Evolutionary conservation across 495 filamentous ascomycete species (phyloP).

Genomic region (Neurospora pannonica): DNA sequence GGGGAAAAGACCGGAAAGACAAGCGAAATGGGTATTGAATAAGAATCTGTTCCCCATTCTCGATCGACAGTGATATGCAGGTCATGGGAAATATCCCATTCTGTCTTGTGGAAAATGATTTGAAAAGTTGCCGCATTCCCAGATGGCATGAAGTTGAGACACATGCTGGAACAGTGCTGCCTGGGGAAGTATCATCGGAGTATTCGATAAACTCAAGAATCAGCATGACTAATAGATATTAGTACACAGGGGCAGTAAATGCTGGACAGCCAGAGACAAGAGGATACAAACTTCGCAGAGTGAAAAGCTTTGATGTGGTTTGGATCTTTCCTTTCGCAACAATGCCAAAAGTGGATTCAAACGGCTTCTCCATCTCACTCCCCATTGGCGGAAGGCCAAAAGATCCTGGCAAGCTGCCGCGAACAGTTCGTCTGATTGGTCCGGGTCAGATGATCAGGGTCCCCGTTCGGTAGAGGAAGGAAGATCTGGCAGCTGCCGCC

Average conservation of each 20-base stretch:
- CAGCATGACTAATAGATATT: no score
- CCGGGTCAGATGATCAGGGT: background rate
- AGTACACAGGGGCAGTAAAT: background rate
- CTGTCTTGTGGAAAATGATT: background rate
- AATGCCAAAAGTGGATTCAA: background rate
- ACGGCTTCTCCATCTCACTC: background rate
- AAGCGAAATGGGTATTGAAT: background rate
- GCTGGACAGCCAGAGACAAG: background rate
- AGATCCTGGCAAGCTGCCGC: background rate
- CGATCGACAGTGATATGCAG: background rate
- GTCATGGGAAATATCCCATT: background rate
- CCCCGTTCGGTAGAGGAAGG: background rate
- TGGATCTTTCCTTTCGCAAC: background rate
- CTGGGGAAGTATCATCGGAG: no score
- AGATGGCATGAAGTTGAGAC: background rate
- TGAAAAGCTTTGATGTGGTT: background rate
- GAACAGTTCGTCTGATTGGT: background rate
- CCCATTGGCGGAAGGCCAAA: background rate
- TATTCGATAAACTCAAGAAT: no score
- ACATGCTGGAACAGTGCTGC: background rate
- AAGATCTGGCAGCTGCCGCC: background rate
- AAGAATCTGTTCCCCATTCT: background rate
- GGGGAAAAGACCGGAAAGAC: background rate
- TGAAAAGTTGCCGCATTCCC: background rate
- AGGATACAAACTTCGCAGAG: background rate